A percentile compares a stretch with the other conserved stretches of the same genome.
These are phyloP conservation scores for Rhododendron henanense DNA, from an alignment of 148 eudicot species.

Conservation along the genomic window DNA sequence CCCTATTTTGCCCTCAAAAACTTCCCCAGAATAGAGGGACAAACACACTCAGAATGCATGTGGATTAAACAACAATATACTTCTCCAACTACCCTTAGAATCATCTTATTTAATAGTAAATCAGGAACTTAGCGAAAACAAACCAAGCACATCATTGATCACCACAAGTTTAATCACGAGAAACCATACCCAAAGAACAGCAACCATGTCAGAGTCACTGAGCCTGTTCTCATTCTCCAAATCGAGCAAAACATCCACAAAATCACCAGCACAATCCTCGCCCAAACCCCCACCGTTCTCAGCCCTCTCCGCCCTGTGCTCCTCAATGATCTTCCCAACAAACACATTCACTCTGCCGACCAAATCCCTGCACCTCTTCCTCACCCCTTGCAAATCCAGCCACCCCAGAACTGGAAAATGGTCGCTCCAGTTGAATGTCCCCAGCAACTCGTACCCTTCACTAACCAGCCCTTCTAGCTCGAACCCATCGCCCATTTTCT, in stretches of 20 bases:
- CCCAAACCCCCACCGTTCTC: not conserved
- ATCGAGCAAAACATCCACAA: constrained; percentile 85
- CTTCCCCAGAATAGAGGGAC: not conserved
- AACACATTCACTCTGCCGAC: constrained; percentile 59
- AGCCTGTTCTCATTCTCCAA: constrained; percentile 64
- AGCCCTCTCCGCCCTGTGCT: constrained; percentile 42
- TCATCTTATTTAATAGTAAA: not conserved
- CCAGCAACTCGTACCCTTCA: constrained; percentile 82
- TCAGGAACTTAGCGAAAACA: not conserved
- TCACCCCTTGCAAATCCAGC: constrained; percentile 81
- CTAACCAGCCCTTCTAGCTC: constrained; percentile 57
- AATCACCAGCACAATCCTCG: constrained; percentile 49
- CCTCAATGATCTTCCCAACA: constrained; percentile 58
- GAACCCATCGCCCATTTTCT: constrained; percentile 8
- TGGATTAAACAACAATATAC: not conserved
- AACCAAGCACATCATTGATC: not conserved
- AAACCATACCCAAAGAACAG: constrained; percentile 86
- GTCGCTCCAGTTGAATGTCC: constrained; percentile 82
- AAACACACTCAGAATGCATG: not conserved
- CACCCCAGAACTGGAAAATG: constrained; percentile 74
- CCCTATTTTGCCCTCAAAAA: too few species aligned
- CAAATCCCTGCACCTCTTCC: constrained; percentile 53
- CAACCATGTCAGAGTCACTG: constrained; percentile 72
- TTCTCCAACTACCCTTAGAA: not conserved
- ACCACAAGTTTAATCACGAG: not conserved